Evolutionary conservation across 2,329 filamentous ascomycete genomes (phyloP).

Genomic region (Alternaria sp.): DNA sequence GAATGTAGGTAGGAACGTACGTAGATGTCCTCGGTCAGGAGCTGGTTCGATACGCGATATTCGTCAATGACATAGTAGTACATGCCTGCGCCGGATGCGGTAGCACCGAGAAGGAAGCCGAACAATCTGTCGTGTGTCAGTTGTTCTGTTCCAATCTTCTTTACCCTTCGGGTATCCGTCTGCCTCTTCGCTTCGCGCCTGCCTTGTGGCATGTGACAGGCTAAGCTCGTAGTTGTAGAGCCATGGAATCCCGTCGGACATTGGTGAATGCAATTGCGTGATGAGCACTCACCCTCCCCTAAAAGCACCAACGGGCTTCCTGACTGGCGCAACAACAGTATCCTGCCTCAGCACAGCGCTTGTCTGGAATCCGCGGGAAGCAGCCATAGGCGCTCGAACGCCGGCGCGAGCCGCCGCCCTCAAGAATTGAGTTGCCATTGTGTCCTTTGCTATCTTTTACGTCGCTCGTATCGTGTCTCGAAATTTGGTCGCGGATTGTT

Average conservation of each 20-base stretch:
- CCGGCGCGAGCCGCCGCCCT: conserved; percentile 48
- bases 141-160: no score
- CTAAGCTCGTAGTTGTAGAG: no score
- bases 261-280: background rate
- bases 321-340: conserved; percentile 54
- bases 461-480: background rate
- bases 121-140: conserved; percentile 72
- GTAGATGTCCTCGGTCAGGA: conserved; percentile 94
- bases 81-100: conserved; percentile 77
- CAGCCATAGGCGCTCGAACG: conserved; percentile 21
- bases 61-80: conserved; percentile 95
- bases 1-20: conserved; percentile 63
- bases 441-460: background rate
- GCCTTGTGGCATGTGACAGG: background rate
- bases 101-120: conserved; percentile 87
- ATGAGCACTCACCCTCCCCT: conserved; percentile 68
- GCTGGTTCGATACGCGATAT: conserved; percentile 91
- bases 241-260: no score
- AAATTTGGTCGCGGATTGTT: background rate
- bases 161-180: no score
- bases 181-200: no score
- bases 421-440: conserved; percentile 56
- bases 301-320: conserved; percentile 73
- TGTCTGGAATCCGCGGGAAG: conserved; percentile 50
- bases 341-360: conserved; percentile 41